Base-by-base conservation (phyloP, 441 rosid genomes). In the Gossypium gossypioides region DNA sequence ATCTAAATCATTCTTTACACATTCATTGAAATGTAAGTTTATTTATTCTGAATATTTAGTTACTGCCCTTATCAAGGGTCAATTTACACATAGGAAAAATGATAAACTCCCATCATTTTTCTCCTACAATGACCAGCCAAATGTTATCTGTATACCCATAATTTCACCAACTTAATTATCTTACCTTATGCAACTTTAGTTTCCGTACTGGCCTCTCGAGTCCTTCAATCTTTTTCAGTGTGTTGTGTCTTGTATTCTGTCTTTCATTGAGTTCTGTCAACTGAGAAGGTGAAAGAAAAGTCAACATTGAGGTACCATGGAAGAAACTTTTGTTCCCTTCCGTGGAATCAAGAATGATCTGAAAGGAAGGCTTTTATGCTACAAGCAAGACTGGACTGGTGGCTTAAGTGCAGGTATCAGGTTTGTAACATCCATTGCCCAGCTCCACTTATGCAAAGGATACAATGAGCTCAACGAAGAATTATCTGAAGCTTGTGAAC, bases 291-390 rank as follows among this genome's bases (percentile, higher is more conserved):
- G 44, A 16, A 9, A 75, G 73, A 15, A 61, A 15, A 44, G 37
- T 71, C 59, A 62, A 9, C 61, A 58, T 59, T 78, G 84, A 62
- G 58, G 69, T 81, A 32, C 76, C 78, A 90, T 90, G 96, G 92
- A 90, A 78, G 92, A 90, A 77, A 90, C 92, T 68, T 90, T 90
- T 79, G 92, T 88, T 80, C 96, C 96, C 59, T 73, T 90, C 52
- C 88, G 91, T 57, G 96, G 96, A 61, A 88, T 90, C 75, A 90
- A 84, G 81, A 88, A 88, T 77, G 92, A 90, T 79, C 84, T 90
- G 51, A 86, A 81, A 76, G 89, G 82, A 79, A 83, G 92, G 79
- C 83, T 90, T 76, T 64, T 77, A 77, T 89, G 95, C 83, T 89
- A 89, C 84, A 89, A 86, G 82, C 90, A 87, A 81, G 95, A 89